Base-by-base conservation (phyloP, 108 stramenopile genomes). In the Epipyxis sp. region DNA sequence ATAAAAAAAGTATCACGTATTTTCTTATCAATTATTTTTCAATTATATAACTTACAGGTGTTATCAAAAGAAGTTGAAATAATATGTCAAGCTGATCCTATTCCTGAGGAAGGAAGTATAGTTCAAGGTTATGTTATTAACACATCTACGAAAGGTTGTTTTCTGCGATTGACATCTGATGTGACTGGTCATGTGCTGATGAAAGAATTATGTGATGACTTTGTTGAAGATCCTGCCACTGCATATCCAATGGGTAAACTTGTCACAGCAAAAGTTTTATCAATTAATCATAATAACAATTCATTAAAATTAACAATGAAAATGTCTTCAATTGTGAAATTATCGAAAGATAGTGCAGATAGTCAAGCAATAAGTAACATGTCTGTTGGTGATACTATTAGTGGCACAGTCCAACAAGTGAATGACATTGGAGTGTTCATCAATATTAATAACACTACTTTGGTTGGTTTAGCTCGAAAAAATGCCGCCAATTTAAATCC, bases 101-200 rank as follows among this genome's bases (percentile, higher is more conserved):
- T 69, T 30, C 82, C 79, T 3, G 69, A 16, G 44, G 83, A 62
- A 6, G 91, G 90, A 40, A 90, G 91, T 34, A 89, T 86, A 32
- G 88, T 89, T 6, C 88, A 91, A 77, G 94, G 86, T 30, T 98
- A 88, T 84, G 95, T 98, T 1, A 84, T 91, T 0, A 62, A 77
- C 42, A 95, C 94, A 13, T 91, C 86, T 37, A 92, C 90, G 69
- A 90, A 92, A 76, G 95, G 97, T 35, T 98, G 97, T 80, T 98
- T 95, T 76, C 79, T 98, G 6, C 90, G 92, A 0, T 80, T 98
- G 27, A 85, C 90, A 30, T 83, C 90, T 27, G 84, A 77, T 6
- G 86, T 92, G 27, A 90, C 91, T 78, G 95, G 91, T 0, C 81
- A 93, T 57, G 91, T 92, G 0, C 89, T 94, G 43, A 79, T 96